These are phyloP conservation scores for Maudiozyma turicensis DNA, from an alignment of 805 yeast species.

Conservation along the genomic window DNA sequence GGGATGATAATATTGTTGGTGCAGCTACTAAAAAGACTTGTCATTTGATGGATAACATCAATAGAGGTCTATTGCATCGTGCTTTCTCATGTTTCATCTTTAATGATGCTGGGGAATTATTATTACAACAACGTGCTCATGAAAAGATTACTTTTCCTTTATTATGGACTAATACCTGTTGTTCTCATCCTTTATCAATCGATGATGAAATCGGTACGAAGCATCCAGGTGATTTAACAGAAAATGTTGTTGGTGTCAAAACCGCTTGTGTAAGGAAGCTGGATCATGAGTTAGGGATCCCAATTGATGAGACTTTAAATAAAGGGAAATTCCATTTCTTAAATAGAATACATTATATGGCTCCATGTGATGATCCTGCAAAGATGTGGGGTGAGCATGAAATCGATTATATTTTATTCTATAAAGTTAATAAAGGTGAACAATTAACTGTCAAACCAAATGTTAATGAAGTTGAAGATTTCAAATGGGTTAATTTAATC, in stretches of 20 bases:
- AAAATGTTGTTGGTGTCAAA: slow-evolving; percentile 69
- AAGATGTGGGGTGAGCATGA: slow-evolving; percentile 90
- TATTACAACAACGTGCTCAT: slow-evolving; percentile 90
- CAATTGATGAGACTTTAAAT: slow-evolving; percentile 44
- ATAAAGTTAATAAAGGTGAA: slow-evolving; percentile 41
- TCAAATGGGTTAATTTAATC: slow-evolving; percentile 57
- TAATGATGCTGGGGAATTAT: slow-evolving; percentile 61
- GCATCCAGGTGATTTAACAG: slow-evolving; percentile 31
- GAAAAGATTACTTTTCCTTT: slow-evolving; percentile 95
- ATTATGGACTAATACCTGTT: slow-evolving; percentile 98
- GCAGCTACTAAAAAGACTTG: slow-evolving; percentile 90
- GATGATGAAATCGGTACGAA: slow-evolving; percentile 64
- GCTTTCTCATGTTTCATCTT: slow-evolving; percentile 95
- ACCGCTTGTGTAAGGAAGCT: slow-evolving; percentile 87
- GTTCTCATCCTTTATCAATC: slow-evolving; percentile 92
- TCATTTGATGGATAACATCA: slow-evolving; percentile 79
- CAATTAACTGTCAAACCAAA: slow-evolving; percentile 45
- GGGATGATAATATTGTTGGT: slow-evolving; percentile 79
- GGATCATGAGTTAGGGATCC: slow-evolving; percentile 87
- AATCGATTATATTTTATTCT: slow-evolving; percentile 85
- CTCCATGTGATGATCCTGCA: slow-evolving; percentile 57
- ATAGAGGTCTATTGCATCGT: slow-evolving; percentile 80
- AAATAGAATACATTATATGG: slow-evolving; percentile 91
- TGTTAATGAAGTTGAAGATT: slow-evolving; percentile 79
- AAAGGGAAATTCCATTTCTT: slow-evolving; percentile 64